These are phyloP conservation scores for Jimgerdemannia lactiflua DNA, from an alignment of 192 early-diverging fungal species.

Conservation along the genomic window DNA sequence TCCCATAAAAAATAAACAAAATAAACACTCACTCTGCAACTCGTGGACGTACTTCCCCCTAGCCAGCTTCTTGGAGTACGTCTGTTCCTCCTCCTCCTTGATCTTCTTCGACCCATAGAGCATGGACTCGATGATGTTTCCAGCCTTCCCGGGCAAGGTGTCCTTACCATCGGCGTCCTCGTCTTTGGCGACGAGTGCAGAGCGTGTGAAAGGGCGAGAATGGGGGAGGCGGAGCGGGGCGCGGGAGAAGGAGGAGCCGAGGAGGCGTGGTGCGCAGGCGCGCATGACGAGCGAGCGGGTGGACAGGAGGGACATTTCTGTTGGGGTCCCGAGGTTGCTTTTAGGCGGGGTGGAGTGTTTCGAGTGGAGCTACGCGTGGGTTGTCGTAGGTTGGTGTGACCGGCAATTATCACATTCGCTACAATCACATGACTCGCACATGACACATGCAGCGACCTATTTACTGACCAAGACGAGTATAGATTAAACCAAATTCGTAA, in stretches of 20 bases:
- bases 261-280: background rate
- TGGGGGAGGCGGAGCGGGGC: background rate
- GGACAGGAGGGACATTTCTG: background rate
- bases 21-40: constrained; percentile 57
- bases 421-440: too few species aligned
- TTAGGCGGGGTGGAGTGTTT: background rate
- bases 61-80: constrained; percentile 76
- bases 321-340: background rate
- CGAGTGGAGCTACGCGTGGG: background rate
- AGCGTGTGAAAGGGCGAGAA: background rate
- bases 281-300: background rate
- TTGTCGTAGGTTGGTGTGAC: too few species aligned
- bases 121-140: constrained; percentile 62
- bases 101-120: constrained; percentile 68
- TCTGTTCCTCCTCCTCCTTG: constrained; percentile 50
- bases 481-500: too few species aligned
- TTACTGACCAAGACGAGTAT: too few species aligned
- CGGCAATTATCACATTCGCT: too few species aligned
- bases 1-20: constrained; percentile 13
- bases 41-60: constrained; percentile 92
- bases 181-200: background rate
- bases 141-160: constrained; percentile 12
- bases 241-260: background rate
- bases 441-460: too few species aligned
- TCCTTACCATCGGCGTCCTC: background rate